Evolutionary conservation across 2,329 filamentous ascomycete genomes (phyloP), one percentile per base, ranked within the genome.

Genomic region (Sphaerostilbella broomeana): DNA sequence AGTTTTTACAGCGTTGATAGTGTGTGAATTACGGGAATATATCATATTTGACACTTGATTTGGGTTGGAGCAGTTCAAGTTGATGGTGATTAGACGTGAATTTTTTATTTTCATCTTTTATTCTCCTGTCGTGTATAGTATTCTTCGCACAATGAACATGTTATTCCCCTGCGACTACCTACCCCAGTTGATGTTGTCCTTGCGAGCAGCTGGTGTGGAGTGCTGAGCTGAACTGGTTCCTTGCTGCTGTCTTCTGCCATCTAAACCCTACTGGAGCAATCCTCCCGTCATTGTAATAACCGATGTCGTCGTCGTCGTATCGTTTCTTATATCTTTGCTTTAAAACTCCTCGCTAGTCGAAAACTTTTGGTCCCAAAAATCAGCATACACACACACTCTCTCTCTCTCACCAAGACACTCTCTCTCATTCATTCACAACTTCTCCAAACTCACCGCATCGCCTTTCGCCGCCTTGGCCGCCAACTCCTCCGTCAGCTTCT

Each of bases 401-500:
- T 10, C 17, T 16, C 6, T 5, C 8, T 15, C 18, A 15, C 8
- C 12, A 17, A 32, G 13, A 16, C 10, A 4, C 44, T 44, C n/a
- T 8, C 7, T 8, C 11, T 10, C 2, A 9, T 18, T 28, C 20
- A 6, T 9, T 13, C 12, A n/a, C n/a, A n/a, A n/a, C 17, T 11
- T 20, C 4, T n/a, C 19, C 9, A 49, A 42, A n/a, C 36, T 32
- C 29, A 26, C 33, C 31, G 29, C 33, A 31, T 41, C 48, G 8
- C 41, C 44, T 42, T 45, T 42, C 18, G 47, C 49, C 18, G 47
- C 49, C 43, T 55, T 51, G 18, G 51, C 53, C 50, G 49, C 45
- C 25, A 51, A 34, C 2, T 20, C 27, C 35, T 55, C 47, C 27
- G 61, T 46, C 15, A 48, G 38, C 42, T 56, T 56, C 44, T 58